Evolutionary conservation across 805 yeast species (phyloP).

Genomic region (Kodamaea restingae): DNA sequence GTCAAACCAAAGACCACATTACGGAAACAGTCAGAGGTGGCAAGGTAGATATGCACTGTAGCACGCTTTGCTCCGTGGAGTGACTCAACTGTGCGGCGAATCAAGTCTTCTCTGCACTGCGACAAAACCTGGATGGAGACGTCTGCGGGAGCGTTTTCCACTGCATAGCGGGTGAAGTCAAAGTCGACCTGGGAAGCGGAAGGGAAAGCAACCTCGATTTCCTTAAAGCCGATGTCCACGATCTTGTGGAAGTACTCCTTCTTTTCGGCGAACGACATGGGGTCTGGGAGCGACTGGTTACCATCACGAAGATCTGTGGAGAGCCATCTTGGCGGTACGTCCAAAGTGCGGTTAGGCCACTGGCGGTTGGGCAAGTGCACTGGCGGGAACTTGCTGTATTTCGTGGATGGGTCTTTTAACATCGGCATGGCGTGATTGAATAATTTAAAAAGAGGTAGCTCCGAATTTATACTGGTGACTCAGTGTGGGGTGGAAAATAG

Average conservation of each 20-base stretch:
- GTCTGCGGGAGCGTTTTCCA: constrained; percentile 70
- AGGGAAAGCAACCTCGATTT: constrained; percentile 80
- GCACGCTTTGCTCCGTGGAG: constrained; percentile 73
- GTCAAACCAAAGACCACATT: constrained; percentile 65
- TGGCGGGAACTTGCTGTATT: constrained; percentile 56
- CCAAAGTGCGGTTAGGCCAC: constrained; percentile 63
- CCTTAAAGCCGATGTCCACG: constrained; percentile 73
- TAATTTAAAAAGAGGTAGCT: neutral
- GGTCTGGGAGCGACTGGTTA: constrained; percentile 80
- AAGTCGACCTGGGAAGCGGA: constrained; percentile 77
- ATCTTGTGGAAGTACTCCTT: constrained; percentile 64
- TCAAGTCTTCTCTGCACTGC: constrained; percentile 73
- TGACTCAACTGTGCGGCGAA: constrained; percentile 67
- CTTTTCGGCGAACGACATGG: constrained; percentile 79
- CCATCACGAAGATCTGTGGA: constrained; percentile 84
- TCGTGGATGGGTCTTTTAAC: constrained; percentile 58
- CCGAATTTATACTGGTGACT: neutral
- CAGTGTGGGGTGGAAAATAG: constrained; percentile 4
- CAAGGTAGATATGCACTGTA: constrained; percentile 70
- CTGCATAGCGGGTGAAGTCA: constrained; percentile 73
- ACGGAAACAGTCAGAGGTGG: constrained; percentile 71
- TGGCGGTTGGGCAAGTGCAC: constrained; percentile 56
- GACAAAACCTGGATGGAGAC: constrained; percentile 73
- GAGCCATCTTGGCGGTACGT: constrained; percentile 74
- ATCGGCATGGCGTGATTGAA: constrained; percentile 18